phyloP scores from a whole-genome alignment of 768 basidiomycete species.

The Porphyrellus cyaneotinctus region DNA sequence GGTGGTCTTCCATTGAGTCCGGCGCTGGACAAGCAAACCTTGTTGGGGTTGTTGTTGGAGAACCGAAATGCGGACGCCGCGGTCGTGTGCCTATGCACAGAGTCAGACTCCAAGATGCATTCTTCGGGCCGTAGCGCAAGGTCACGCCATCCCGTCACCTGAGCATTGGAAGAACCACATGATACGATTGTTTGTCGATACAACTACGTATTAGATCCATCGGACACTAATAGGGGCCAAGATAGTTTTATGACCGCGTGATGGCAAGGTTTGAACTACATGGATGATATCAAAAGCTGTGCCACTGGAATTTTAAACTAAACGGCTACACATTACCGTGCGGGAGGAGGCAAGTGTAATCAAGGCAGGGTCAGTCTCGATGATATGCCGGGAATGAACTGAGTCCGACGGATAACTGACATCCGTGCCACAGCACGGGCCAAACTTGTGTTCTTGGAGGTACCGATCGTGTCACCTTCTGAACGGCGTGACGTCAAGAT shows the following conservation, averaged over 20 bases:
- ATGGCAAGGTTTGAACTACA: neutral
- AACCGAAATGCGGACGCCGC: constrained; percentile 15
- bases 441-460: neutral
- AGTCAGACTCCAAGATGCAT: constrained; percentile 3
- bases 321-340: neutral
- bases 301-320: neutral
- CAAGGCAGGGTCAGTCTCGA: neutral
- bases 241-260: neutral
- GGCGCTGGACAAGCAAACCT: constrained; percentile 5
- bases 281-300: neutral
- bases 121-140: constrained; percentile 5
- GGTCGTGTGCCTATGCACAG: constrained; percentile 3
- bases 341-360: neutral
- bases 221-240: constrained; percentile 9
- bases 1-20: constrained; percentile 11
- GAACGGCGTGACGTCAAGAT: neutral
- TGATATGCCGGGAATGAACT: neutral
- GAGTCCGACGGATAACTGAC: neutral
- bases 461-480: neutral
- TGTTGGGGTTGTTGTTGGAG: neutral
- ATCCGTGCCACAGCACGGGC: neutral
- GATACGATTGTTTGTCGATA: neutral
- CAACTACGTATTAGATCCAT: constrained; percentile 1
- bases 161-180: neutral
- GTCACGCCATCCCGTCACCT: constrained; percentile 3